These are phyloP conservation scores for Ceratocystis diversiconidia DNA, from an alignment of 2,329 filamentous ascomycete genomes.

Conservation along the genomic window DNA sequence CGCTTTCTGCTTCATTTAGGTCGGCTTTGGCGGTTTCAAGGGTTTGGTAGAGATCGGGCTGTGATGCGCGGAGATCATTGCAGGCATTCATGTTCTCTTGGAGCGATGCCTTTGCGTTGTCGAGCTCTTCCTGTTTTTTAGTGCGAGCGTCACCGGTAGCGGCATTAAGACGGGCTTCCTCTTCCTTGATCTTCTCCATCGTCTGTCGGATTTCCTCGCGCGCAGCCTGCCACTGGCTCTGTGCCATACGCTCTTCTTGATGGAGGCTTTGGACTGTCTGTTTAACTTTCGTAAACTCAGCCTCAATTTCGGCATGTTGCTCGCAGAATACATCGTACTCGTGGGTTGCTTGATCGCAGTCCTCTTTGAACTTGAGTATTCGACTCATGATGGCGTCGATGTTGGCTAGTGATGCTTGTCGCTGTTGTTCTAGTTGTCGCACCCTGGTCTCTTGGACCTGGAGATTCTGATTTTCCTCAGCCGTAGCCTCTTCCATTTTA, in stretches of 20 bases:
- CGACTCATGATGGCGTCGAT: conserved; percentile 6
- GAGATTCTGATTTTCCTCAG: neutral
- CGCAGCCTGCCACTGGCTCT: conserved; percentile 38
- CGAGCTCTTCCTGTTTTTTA: conserved; percentile 43
- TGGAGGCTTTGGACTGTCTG: conserved; percentile 40
- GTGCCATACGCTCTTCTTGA: conserved; percentile 44
- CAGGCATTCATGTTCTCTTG: conserved; percentile 1
- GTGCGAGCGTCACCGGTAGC: conserved; percentile 56
- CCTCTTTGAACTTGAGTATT: conserved; percentile 22
- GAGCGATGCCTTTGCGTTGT: conserved; percentile 5
- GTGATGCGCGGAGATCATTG: neutral
- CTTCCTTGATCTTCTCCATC: conserved; percentile 37
- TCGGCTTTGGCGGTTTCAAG: conserved; percentile 18
- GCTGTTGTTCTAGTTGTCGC: neutral
- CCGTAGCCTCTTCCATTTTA: conserved; percentile 46
- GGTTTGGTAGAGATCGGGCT: conserved; percentile 7
- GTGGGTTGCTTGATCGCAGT: conserved; percentile 21
- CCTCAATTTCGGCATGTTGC: conserved; percentile 21
- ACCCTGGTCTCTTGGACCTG: neutral
- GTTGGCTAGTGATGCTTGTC: neutral
- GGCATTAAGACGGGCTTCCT: conserved; percentile 48
- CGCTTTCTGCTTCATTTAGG: conserved; percentile 22
- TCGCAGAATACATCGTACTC: conserved; percentile 31
- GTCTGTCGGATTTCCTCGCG: conserved; percentile 33
- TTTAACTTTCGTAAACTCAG: conserved; percentile 22